Conservation (phyloP, 169 alveolate genomes). For the Cystoisospora suis region DNA sequence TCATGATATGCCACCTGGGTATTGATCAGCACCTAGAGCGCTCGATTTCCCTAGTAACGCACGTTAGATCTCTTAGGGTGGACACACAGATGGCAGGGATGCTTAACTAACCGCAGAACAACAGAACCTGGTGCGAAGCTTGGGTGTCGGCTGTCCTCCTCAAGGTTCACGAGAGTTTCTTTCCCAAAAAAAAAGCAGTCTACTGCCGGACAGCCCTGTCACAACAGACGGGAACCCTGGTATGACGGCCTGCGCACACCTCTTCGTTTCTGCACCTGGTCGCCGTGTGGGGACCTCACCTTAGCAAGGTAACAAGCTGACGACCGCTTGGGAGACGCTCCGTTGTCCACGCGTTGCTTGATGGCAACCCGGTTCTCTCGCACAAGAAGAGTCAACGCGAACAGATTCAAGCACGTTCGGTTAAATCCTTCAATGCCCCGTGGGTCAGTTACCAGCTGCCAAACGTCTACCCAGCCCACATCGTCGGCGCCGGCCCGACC, state of each 20-base stretch:
- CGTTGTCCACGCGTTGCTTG: too few relatives aligned
- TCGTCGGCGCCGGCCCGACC: background rate
- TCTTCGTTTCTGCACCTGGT: background rate
- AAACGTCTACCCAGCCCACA: conserved; percentile 10
- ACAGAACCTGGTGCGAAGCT: too few relatives aligned
- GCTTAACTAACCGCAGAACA: too few relatives aligned
- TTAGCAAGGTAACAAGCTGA: too few relatives aligned
- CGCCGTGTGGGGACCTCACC: background rate
- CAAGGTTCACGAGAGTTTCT: background rate
- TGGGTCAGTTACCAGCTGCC: conserved; percentile 36
- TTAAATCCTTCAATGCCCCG: conserved; percentile 30
- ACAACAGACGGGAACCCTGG: background rate
- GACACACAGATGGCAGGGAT: too few relatives aligned
- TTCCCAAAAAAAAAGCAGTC: background rate
- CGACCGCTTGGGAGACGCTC: too few relatives aligned
- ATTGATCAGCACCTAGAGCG: too few relatives aligned
- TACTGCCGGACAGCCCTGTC: background rate
- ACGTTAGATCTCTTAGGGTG: too few relatives aligned
- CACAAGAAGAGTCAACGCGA: background rate
- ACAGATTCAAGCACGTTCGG: background rate
- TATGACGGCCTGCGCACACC: background rate
- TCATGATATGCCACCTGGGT: too few relatives aligned
- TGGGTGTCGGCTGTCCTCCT: too few relatives aligned
- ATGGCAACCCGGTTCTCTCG: background rate
- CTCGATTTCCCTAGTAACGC: too few relatives aligned